Evolutionary conservation across 306 rosid species (phyloP), one percentile per base, ranked within the genome.

Genomic region (Sindora glabra): DNA sequence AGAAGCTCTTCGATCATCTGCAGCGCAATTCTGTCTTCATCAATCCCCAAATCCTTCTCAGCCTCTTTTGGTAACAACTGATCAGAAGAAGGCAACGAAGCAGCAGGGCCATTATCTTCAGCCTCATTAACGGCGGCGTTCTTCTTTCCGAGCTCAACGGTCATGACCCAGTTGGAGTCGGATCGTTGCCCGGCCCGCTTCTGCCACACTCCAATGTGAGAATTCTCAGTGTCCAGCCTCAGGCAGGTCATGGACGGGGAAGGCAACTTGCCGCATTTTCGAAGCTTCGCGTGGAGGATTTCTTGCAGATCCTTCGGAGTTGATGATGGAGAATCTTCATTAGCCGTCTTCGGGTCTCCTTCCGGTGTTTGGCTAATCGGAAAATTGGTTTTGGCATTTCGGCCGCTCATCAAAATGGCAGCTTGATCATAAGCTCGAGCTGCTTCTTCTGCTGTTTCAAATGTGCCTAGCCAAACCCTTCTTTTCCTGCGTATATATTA

Each of bases 351-450:
- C 0, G 77, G 62, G 12, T 65, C 77, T 3, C 77, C 73, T 5
- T 72, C 69, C 0, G 80, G 68, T 0, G 81, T 70, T 19, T 81
- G 78, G 10, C 68, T 57, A 5, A 76, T 67, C 2, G 99, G 90
- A 47, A 94, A 94, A 79, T 94, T 94, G 38, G 97, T 94, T 67
- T 94, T 94, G 5, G 99, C 99, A 56, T 84, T 94, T 62, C 90
- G 76, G 1, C 99, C 99, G 26, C 84, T 94, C 99, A 94, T 89
- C 71, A 94, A 44, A 21, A 94, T 84, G 2, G 99, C 86, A 29
- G 99, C 99, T 81, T 94, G 99, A 73, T 94, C 99, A 62, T 94
- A 94, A 0, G 99, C 99, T 34, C 95, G 45, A 5, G 99, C 99
- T 8, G 99, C 99, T 25, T 88, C 97, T 65, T 94, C 97, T 1